A percentile compares a stretch with the other conserved stretches of the same genome.
Conservation (phyloP, 129 eudicot genomes). For the Flaveria sonorensis region DNA sequence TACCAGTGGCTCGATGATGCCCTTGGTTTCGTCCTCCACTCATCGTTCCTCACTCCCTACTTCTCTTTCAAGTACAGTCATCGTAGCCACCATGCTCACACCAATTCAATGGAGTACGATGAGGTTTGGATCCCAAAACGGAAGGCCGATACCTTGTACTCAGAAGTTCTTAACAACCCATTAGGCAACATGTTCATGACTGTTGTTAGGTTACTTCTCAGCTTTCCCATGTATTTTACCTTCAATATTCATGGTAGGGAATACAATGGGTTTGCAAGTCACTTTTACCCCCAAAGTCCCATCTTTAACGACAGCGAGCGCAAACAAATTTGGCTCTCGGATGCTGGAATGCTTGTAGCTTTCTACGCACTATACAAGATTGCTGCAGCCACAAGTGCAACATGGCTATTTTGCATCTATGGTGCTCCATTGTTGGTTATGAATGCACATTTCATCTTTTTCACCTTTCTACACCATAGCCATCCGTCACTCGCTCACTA, state of each 20-base stretch:
- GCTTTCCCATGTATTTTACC: slow-evolving; percentile 35
- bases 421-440: slow-evolving; percentile 28
- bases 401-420: slow-evolving; percentile 29
- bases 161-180: slow-evolving; percentile 29
- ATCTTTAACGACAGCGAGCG: slow-evolving; percentile 8
- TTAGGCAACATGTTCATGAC: slow-evolving; percentile 27
- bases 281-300: slow-evolving; percentile 16
- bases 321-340: too few species aligned
- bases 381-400: not conserved
- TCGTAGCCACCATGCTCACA: slow-evolving; percentile 41
- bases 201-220: slow-evolving; percentile 23
- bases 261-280: slow-evolving; percentile 24
- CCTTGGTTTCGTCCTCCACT: slow-evolving; percentile 24
- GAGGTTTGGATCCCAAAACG: slow-evolving; percentile 37
- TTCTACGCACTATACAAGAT: too few species aligned
- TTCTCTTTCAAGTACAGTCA: slow-evolving; percentile 29
- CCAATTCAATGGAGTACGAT: slow-evolving; percentile 33
- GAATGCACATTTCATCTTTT: slow-evolving; percentile 22
- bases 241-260: slow-evolving; percentile 29
- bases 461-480: slow-evolving; percentile 25
- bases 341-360: too few species aligned
- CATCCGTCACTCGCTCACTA: slow-evolving; percentile 27
- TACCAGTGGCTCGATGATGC: slow-evolving; percentile 23
- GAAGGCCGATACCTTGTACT: slow-evolving; percentile 23
- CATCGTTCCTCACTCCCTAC: slow-evolving; percentile 23